Evolutionary conservation across 2,329 filamentous ascomycete species (phyloP), one percentile per base, ranked within the genome.

Genomic region (Amauroascus verrucosus): DNA sequence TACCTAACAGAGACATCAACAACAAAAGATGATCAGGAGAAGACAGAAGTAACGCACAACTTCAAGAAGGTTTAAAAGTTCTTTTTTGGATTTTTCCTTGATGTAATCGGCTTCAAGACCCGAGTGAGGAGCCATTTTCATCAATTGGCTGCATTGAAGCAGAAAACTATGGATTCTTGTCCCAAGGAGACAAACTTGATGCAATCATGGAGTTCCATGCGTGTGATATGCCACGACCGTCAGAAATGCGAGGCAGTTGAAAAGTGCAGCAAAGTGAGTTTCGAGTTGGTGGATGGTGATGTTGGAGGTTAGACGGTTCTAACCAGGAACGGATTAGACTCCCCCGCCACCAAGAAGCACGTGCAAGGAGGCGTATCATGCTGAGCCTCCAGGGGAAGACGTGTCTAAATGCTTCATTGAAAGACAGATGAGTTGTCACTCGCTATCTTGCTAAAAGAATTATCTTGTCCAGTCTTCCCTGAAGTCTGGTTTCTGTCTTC

Each of bases 61-160:
- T 80, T 97, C 91, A 57, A 98, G 84, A 62, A 97, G 82, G 71
- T 85, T 84, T 61, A 98, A 78, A 60, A 98, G 77, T 68, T 96
- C 88, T 69, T 89, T 89, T 57, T 89, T 85, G 60, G 89, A 86
- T 72, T 73, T 74, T 51, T 75, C 72, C 59, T 65, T 70, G 57
- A 74, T 65, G 61, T 73, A 65, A 57, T 75, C 72, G 28, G 72
- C 70, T 65, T 76, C 71, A 59, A 68, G 67, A 57, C 66, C 68
- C 47, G 68, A 62, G 62, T 69, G 64, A 58, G 70, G 71, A 60
- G 70, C 68, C 72, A 74, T 74, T 48, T 60, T 62, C 58, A 30
- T 6, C 33, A 20, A 45, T 28, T 28, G 20, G 50, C 50, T 22
- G 50, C 50, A 52, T 46, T 38, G 41, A 46, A 41, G 41, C 32